These are phyloP conservation scores for Lipomyces kockii DNA, from an alignment of 805 yeast species.

Conservation along the genomic window DNA sequence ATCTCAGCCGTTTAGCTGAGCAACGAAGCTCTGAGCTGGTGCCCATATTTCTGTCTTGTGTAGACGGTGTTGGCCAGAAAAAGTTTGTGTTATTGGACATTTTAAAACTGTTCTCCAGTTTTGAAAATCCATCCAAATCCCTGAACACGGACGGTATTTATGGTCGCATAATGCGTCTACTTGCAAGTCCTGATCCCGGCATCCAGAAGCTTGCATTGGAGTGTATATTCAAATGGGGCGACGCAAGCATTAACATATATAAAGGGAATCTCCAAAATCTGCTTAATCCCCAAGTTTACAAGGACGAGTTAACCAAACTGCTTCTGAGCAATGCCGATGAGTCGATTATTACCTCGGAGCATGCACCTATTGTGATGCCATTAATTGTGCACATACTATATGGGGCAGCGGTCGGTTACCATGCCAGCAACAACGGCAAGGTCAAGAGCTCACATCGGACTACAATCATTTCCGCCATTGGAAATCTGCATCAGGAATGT, in stretches of 20 bases:
- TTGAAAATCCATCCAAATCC: slow-evolving; percentile 65
- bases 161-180: slow-evolving; percentile 56
- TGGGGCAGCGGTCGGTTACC: slow-evolving; percentile 60
- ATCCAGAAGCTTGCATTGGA: slow-evolving; percentile 75
- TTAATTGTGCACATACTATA: slow-evolving; percentile 75
- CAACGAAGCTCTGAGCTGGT: slow-evolving; percentile 59
- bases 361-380: slow-evolving; percentile 67
- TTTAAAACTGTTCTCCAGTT: slow-evolving; percentile 64
- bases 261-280: slow-evolving; percentile 72
- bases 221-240: slow-evolving; percentile 68
- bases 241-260: slow-evolving; percentile 64
- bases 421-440: slow-evolving; percentile 60
- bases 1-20: slow-evolving; percentile 74
- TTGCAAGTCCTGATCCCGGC: slow-evolving; percentile 64
- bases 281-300: slow-evolving; percentile 79
- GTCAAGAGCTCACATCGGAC: slow-evolving; percentile 71
- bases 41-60: slow-evolving; percentile 57
- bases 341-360: slow-evolving; percentile 60
- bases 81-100: slow-evolving; percentile 45
- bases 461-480: slow-evolving; percentile 68
- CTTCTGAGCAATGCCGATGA: slow-evolving; percentile 57
- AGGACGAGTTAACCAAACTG: slow-evolving; percentile 79
- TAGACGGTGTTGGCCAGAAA: slow-evolving; percentile 13
- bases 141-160: slow-evolving; percentile 59
- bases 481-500: slow-evolving; percentile 57